A percentile compares a stretch with the other conserved stretches of the same genome.
These are phyloP conservation scores for Microdochium trichocladiopsis DNA, from an alignment of 2,329 filamentous ascomycete genomes.

Conservation along the genomic window DNA sequence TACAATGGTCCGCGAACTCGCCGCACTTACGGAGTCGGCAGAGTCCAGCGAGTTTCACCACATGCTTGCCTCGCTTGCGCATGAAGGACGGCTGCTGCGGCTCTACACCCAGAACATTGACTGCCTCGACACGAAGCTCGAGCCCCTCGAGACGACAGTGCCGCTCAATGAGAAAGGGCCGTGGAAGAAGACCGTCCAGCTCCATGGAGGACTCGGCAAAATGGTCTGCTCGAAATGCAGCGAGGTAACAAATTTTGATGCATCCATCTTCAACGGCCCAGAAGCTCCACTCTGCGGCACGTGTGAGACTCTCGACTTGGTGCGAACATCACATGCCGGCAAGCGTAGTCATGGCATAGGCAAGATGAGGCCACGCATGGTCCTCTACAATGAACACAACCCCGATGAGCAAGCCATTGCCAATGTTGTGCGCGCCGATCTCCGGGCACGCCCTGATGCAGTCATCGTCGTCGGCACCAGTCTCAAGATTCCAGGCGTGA, in stretches of 20 bases:
- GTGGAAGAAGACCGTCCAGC: constrained; percentile 88
- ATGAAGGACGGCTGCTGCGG: constrained; percentile 79
- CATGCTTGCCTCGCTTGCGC: constrained; percentile 80
- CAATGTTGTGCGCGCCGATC: constrained; percentile 77
- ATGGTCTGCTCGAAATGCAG: constrained; percentile 97
- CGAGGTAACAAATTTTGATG: constrained; percentile 67
- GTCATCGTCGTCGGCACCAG: constrained; percentile 94
- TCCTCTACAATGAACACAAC: constrained; percentile 95
- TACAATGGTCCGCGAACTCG: constrained; percentile 88
- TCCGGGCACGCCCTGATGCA: constrained; percentile 80
- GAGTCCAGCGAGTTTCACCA: constrained; percentile 87
- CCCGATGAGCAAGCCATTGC: constrained; percentile 96
- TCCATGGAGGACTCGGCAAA: constrained; percentile 88
- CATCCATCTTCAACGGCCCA: constrained; percentile 74
- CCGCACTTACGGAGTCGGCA: constrained; percentile 68
- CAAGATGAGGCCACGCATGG: constrained; percentile 82
- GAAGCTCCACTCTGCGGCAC: constrained; percentile 71
- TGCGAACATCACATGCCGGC: constrained; percentile 68
- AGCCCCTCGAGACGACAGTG: constrained; percentile 71
- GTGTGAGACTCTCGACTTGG: constrained; percentile 68
- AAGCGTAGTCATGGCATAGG: constrained; percentile 93
- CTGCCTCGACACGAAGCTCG: constrained; percentile 79
- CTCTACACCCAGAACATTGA: constrained; percentile 98
- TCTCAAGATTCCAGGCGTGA: constrained; percentile 88
- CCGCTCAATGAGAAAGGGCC: constrained; percentile 78